Evolutionary conservation across 2,329 filamentous ascomycete genomes (phyloP).

Genomic region (Pseudogymnoascus sp.): DNA sequence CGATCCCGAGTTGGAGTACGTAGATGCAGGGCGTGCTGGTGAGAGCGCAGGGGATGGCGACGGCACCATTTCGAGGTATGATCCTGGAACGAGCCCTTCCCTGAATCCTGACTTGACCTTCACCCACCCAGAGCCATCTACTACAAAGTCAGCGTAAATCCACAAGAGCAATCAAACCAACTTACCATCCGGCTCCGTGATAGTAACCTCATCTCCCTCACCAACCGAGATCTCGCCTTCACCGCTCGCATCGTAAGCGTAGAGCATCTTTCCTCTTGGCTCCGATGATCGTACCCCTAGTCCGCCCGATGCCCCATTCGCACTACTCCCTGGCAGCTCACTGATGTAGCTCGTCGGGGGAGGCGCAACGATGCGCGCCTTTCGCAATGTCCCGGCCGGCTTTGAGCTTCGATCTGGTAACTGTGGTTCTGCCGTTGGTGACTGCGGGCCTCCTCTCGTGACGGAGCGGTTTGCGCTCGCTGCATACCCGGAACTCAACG

Average conservation of each 20-base stretch:
- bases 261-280: conserved; percentile 81
- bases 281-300: conserved; percentile 35
- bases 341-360: conserved; percentile 76
- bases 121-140: conserved; percentile 88
- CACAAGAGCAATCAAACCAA: conserved; percentile 18
- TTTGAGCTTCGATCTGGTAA: conserved; percentile 30
- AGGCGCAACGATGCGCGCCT: conserved; percentile 75
- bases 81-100: conserved; percentile 79
- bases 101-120: conserved; percentile 68
- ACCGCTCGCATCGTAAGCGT: conserved; percentile 71
- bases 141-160: conserved; percentile 24
- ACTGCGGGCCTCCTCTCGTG: conserved; percentile 48
- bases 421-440: conserved; percentile 46
- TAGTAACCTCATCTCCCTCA: conserved; percentile 69
- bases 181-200: conserved; percentile 85
- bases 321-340: conserved; percentile 48
- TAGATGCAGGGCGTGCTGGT: conserved; percentile 58
- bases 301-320: conserved; percentile 36
- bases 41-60: conserved; percentile 33
- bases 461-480: conserved; percentile 71
- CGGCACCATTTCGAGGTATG: conserved; percentile 68
- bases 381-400: conserved; percentile 33
- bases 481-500: conserved; percentile 80
- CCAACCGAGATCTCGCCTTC: conserved; percentile 74
- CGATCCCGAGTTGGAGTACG: conserved; percentile 70